Conservation (phyloP, 495 filamentous ascomycete genomes). For the Durotheca rogersii region DNA sequence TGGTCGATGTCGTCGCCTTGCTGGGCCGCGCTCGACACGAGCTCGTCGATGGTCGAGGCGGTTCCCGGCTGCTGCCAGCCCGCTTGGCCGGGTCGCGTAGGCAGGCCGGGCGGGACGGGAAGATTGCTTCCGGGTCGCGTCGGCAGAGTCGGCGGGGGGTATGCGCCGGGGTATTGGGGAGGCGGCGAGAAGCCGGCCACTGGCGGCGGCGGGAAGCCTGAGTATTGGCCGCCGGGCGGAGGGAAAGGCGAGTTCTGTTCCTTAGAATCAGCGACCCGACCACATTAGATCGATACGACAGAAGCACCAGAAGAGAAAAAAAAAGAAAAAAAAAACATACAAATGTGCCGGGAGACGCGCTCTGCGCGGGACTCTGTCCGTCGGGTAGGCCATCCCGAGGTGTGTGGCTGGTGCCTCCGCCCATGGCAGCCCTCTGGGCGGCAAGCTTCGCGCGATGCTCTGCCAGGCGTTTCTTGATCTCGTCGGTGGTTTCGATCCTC, state of each 20-base stretch:
- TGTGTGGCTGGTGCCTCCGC: constrained; percentile 62
- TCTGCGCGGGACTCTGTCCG: constrained; percentile 55
- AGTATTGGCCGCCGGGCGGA: constrained; percentile 41
- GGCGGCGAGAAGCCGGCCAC: constrained; percentile 37
- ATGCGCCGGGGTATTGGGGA: constrained; percentile 41
- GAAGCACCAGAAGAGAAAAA: neutral
- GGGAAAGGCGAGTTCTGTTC: constrained; percentile 45
- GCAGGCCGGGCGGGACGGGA: constrained; percentile 34
- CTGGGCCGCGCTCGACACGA: constrained; percentile 55
- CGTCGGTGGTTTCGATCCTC: constrained; percentile 72
- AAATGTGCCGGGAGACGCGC: constrained; percentile 54
- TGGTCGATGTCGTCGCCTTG: constrained; percentile 58
- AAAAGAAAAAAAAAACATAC: constrained; percentile 43
- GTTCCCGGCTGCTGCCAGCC: constrained; percentile 32
- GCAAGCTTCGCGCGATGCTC: constrained; percentile 73
- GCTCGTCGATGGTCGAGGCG: constrained; percentile 62
- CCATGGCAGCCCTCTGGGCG: constrained; percentile 55
- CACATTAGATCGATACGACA: neutral
- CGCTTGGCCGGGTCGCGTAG: constrained; percentile 44
- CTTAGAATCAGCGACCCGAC: constrained; percentile 3
- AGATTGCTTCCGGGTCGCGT: constrained; percentile 42
- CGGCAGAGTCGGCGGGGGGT: constrained; percentile 44
- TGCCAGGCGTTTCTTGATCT: constrained; percentile 79
- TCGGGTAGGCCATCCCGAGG: constrained; percentile 55
- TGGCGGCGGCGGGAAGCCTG: constrained; percentile 33